Evolutionary conservation across 2,329 filamentous ascomycete genomes (phyloP).

Genomic region (Plectosphaerella sp.): DNA sequence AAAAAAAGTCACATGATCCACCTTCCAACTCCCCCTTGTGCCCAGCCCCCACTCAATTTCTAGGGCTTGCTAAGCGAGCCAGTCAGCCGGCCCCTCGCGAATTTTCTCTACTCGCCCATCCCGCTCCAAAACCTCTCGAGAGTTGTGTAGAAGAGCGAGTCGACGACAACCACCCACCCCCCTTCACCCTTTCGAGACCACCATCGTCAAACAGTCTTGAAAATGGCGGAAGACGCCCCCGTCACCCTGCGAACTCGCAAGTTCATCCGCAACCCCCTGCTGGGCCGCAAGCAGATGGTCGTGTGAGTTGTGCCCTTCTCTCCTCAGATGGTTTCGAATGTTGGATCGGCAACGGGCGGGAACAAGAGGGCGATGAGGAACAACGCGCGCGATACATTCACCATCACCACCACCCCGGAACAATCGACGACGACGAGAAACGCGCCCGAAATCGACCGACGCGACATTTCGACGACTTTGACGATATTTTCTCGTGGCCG

Average conservation of each 20-base stretch:
- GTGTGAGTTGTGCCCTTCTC: constrained; percentile 64
- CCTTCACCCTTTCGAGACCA: constrained; percentile 17
- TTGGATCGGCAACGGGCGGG: too few species aligned
- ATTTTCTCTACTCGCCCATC: constrained; percentile 8
- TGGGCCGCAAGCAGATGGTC: constrained; percentile 99
- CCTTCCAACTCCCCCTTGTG: neutral
- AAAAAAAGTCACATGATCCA: neutral
- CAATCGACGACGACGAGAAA: too few species aligned
- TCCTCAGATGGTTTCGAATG: neutral
- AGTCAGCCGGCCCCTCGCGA: constrained; percentile 6
- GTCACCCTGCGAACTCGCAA: constrained; percentile 96
- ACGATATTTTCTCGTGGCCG: too few species aligned
- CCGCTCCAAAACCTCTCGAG: constrained; percentile 8
- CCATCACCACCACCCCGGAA: too few species aligned
- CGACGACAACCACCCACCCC: constrained; percentile 10
- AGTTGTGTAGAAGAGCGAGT: constrained; percentile 2
- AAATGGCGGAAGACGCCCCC: constrained; percentile 82
- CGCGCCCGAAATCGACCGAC: too few species aligned
- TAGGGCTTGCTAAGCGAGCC: constrained; percentile 6
- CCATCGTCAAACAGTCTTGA: constrained; percentile 45
- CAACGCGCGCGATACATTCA: too few species aligned
- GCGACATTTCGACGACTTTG: too few species aligned
- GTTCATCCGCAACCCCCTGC: constrained; percentile 99
- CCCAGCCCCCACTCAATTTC: neutral
- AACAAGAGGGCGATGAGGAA: neutral